Conservation (phyloP, 2,329 filamentous ascomycete species). For the Aspergillus udagawae region DNA sequence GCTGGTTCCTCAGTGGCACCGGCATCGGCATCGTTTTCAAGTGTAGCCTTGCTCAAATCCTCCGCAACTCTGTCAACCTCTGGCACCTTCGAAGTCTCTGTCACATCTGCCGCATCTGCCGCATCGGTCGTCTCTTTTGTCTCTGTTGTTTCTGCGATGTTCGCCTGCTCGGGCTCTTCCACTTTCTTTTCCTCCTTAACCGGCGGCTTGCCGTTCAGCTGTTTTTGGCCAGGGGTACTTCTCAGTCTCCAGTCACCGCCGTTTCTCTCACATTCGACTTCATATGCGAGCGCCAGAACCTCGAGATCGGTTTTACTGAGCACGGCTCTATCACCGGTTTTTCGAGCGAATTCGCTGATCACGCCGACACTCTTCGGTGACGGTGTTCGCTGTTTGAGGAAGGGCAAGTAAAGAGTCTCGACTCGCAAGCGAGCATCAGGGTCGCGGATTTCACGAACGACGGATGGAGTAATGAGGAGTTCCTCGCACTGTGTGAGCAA, state of each 20-base stretch:
- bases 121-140: constrained; percentile 10
- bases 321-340: constrained; percentile 84
- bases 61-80: constrained; percentile 28
- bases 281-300: constrained; percentile 84
- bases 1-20: constrained; percentile 21
- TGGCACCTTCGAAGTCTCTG: constrained; percentile 12
- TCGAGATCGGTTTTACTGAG: constrained; percentile 86
- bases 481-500: constrained; percentile 72
- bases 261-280: constrained; percentile 88
- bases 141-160: constrained; percentile 15
- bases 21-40: constrained; percentile 26
- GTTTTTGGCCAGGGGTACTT: constrained; percentile 72
- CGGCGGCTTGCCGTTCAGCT: constrained; percentile 66
- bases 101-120: constrained; percentile 6
- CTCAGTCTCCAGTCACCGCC: constrained; percentile 84
- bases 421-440: constrained; percentile 73
- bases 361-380: constrained; percentile 72
- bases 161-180: constrained; percentile 29
- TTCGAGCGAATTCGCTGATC: constrained; percentile 78
- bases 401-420: constrained; percentile 79
- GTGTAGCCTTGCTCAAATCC: constrained; percentile 21
- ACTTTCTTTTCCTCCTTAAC: constrained; percentile 35
- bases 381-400: constrained; percentile 73
- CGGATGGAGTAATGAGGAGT: constrained; percentile 78
- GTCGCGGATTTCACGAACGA: constrained; percentile 85